Conservation (phyloP, 2,329 filamentous ascomycete genomes). For the Lecanicillium sp. region DNA sequence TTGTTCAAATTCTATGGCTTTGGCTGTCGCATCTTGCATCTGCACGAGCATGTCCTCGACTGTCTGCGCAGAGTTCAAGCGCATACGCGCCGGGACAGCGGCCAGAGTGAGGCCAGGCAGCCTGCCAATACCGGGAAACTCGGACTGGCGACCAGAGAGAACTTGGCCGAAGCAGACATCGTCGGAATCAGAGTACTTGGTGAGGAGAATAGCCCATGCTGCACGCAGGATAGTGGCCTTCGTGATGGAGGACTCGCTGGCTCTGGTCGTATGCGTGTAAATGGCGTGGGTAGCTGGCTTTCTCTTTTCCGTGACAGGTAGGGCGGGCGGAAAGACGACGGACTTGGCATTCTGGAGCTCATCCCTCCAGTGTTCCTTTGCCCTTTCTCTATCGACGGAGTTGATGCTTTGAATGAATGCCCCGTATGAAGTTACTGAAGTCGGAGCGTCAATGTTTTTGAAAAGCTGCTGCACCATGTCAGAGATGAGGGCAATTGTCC, state of each 20-base stretch:
- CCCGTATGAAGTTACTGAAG: not conserved
- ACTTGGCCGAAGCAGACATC: conserved; percentile 51
- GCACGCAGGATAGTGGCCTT: not conserved
- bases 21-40: conserved; percentile 17
- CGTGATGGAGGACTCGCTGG: not conserved
- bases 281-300: not conserved
- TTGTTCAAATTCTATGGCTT: conserved; percentile 24
- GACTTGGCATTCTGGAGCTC: not conserved
- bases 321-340: not conserved
- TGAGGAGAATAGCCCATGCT: conserved; percentile 47
- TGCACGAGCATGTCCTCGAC: conserved; percentile 38
- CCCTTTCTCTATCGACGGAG: not conserved
- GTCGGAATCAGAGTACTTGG: conserved; percentile 38
- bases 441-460: not conserved
- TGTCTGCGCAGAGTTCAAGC: conserved; percentile 31
- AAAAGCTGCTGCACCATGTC: not conserved
- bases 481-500: not conserved
- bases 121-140: conserved; percentile 36
- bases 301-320: not conserved
- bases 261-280: not conserved
- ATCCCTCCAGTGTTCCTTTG: not conserved
- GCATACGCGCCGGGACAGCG: conserved; percentile 46
- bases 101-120: conserved; percentile 51
- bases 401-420: not conserved
- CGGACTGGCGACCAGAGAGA: conserved; percentile 43